Evolutionary conservation across 2,329 filamentous ascomycete species (phyloP).

Genomic region (Helotiales sp.): DNA sequence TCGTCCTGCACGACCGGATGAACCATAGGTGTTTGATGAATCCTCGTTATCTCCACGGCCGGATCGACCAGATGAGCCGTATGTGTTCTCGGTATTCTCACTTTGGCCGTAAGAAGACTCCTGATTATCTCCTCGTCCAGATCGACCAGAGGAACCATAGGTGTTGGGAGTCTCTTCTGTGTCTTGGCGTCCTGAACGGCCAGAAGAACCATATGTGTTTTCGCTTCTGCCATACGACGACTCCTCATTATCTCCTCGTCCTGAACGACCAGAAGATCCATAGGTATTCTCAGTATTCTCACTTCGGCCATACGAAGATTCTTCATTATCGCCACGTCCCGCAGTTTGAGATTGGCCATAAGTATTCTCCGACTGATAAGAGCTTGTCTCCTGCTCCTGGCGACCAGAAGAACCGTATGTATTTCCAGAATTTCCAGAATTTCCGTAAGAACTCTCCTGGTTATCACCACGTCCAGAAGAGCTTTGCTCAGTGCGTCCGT

Average conservation of each 20-base stretch:
- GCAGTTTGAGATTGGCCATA: background rate
- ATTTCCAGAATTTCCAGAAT: no score
- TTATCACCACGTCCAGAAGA: constrained; percentile 10
- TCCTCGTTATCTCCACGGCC: no score
- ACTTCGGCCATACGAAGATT: background rate
- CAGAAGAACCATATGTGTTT: constrained; percentile 6
- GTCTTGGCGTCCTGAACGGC: background rate
- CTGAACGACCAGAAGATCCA: background rate
- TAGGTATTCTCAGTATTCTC: background rate
- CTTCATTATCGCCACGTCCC: background rate
- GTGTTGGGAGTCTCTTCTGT: no score
- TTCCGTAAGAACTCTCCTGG: background rate
- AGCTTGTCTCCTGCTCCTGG: background rate
- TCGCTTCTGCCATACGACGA: background rate
- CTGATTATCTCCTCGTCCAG: constrained; percentile 6
- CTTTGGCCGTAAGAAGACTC: background rate
- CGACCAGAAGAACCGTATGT: constrained; percentile 6
- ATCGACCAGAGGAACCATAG: background rate
- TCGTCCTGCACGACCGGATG: no score
- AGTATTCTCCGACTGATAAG: background rate
- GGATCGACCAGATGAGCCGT: constrained; percentile 2
- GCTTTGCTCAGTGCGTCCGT: background rate
- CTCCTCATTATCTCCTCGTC: background rate
- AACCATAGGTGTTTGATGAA: no score
- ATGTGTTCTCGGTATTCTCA: background rate